These are phyloP conservation scores for Senna tora DNA, from an alignment of 306 rosid genomes.

Conservation along the genomic window DNA sequence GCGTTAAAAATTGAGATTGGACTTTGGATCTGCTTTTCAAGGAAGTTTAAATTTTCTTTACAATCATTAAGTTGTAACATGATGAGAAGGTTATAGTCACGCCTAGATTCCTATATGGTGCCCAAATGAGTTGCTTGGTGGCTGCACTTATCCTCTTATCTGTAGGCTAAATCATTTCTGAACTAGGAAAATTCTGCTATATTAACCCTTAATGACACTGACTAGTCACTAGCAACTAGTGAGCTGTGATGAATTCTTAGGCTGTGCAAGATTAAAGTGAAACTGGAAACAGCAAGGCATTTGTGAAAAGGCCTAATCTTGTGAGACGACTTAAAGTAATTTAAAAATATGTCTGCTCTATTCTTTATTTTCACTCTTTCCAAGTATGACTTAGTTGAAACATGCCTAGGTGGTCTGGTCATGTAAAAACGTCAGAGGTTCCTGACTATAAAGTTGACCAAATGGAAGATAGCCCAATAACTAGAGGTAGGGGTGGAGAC, in stretches of 20 bases:
- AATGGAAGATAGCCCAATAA: too few relatives aligned
- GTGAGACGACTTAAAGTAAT: not conserved
- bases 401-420: too few relatives aligned
- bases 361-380: not conserved
- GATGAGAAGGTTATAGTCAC: conserved; percentile 10
- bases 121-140: not conserved
- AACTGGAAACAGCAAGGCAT: conserved; percentile 14
- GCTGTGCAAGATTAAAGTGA: conserved; percentile 20
- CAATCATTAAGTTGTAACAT: conserved; percentile 18
- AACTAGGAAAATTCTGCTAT: conserved; percentile 8
- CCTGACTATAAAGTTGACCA: too few relatives aligned
- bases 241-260: conserved; percentile 7
- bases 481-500: too few relatives aligned
- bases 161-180: not conserved
- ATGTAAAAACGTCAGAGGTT: too few relatives aligned
- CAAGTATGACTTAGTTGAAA: too few relatives aligned
- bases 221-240: not conserved
- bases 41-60: not conserved
- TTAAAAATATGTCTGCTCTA: conserved; percentile 8
- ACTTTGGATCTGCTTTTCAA: not conserved
- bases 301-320: conserved; percentile 3
- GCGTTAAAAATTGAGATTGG: not conserved
- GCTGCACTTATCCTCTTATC: conserved; percentile 25
- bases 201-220: conserved; percentile 1
- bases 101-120: conserved; percentile 1